These are phyloP conservation scores for Parafenestella ontariensis DNA, from an alignment of 2,329 filamentous ascomycete species.

Conservation along the genomic window DNA sequence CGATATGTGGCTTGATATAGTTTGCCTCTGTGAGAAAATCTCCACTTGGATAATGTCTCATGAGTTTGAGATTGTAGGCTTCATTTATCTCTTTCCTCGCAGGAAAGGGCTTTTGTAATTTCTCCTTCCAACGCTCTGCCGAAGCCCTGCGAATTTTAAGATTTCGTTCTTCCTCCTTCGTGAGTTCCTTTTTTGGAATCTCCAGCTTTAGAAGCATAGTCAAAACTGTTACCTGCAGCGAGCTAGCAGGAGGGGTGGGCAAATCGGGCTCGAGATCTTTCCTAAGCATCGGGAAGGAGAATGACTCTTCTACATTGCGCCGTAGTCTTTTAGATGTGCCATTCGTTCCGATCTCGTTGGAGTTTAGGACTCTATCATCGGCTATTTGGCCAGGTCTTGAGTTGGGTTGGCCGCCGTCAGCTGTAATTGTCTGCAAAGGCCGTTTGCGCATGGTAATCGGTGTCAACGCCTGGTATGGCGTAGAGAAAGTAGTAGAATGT, in stretches of 20 bases:
- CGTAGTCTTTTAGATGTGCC: neutral
- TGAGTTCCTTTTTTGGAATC: slow-evolving; percentile 14
- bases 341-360: neutral
- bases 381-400: neutral
- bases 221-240: neutral
- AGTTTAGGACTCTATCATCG: neutral
- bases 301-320: neutral
- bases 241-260: slow-evolving; percentile 16
- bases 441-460: slow-evolving; percentile 11
- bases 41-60: slow-evolving; percentile 28
- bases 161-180: slow-evolving; percentile 11
- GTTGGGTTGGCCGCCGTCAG: neutral
- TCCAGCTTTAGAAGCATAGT: slow-evolving; percentile 22
- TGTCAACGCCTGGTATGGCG: neutral
- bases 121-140: slow-evolving; percentile 25
- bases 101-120: slow-evolving; percentile 24
- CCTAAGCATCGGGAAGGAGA: neutral
- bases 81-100: slow-evolving; percentile 20
- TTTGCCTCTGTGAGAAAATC: neutral
- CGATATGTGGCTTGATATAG: slow-evolving; percentile 24
- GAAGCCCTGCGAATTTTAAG: slow-evolving; percentile 18
- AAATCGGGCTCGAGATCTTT: neutral
- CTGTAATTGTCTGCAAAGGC: neutral
- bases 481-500: neutral
- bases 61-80: slow-evolving; percentile 31